These are phyloP conservation scores for Ophiostoma himal-ulmi DNA, from an alignment of 2,329 filamentous ascomycete species.

Conservation along the genomic window DNA sequence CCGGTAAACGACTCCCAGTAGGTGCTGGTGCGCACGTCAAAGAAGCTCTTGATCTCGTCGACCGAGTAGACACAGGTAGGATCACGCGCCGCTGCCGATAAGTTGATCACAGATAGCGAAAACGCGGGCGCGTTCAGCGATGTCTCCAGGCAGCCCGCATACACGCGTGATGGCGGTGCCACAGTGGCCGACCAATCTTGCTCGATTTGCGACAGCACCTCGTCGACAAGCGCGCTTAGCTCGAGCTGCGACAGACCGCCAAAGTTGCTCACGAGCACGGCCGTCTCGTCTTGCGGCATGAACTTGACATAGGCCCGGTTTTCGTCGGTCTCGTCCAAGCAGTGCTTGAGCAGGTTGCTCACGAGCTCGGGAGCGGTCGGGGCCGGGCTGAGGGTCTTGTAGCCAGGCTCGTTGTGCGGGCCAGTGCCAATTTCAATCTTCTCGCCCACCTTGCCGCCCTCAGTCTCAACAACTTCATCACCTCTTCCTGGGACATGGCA, in stretches of 20 bases:
- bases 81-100: conserved; percentile 43
- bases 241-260: conserved; percentile 55
- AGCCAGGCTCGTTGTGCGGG: conserved; percentile 61
- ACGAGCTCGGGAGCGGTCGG: conserved; percentile 46
- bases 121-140: conserved; percentile 68
- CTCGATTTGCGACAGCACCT: conserved; percentile 47
- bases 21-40: conserved; percentile 59
- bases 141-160: conserved; percentile 61
- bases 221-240: conserved; percentile 49
- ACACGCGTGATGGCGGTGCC: conserved; percentile 49
- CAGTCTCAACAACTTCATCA: conserved; percentile 36
- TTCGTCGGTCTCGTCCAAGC: conserved; percentile 51
- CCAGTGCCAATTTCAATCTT: conserved; percentile 60
- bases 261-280: conserved; percentile 54
- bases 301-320: conserved; percentile 48
- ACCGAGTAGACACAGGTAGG: conserved; percentile 40
- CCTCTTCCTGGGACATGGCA: conserved; percentile 52
- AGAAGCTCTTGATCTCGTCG: conserved; percentile 54
- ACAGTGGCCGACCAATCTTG: conserved; percentile 37
- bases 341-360: conserved; percentile 54
- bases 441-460: conserved; percentile 36
- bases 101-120: conserved; percentile 60
- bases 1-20: conserved; percentile 50
- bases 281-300: conserved; percentile 42
- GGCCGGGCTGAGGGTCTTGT: conserved; percentile 49